Base-by-base conservation (phyloP, 2,329 filamentous ascomycete species). In the Diplodia intermedia region DNA sequence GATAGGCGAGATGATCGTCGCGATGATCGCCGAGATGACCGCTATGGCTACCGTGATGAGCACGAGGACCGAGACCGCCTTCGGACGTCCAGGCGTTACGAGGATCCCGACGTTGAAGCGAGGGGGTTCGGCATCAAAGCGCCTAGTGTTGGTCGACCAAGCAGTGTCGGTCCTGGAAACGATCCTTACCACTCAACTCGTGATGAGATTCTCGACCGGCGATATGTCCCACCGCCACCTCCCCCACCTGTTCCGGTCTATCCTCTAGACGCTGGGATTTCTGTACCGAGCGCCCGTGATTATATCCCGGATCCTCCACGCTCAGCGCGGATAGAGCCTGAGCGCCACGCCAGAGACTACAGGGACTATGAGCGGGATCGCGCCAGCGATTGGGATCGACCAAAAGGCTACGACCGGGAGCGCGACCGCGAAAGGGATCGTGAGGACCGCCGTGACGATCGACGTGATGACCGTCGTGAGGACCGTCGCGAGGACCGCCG, bases 101-200 rank as follows among this genome's bases (percentile, higher is more conserved):
- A 80, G 52, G 83, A 85, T 69, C 75, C 75, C 38, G 80, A 82
- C 40, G 79, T 85, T 3, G 78, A 80, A 33, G 73, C 78, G 5
- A 78, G 83, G 67, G 83, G 83, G 7, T 85, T 85, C 68, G 83
- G 83, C 65, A 83, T 84, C 69, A 73, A 75, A 26, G 74, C 76
- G 1, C 31, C 11, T 23, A 65, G 36, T 38, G 52, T 43, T 20
- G 60, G 18, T 38, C 60, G 60, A 26, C 65, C 65, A 23, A 66
- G 53, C 65, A 66, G 65, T 33, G 65, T 67, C 29, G 65, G 65
- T 15, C 65, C 65, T 23, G 65, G 65, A 4, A 50, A 56, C n/a
- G 65, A 67, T 33, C 65, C 65, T n/a, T 67, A 67, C 47, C 65
- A 57, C 26, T 49, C 63, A 9, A 20, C 71, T 50, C 74, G 74